Base-by-base conservation (phyloP, 192 early-diverging fungal genomes). In the Coemansia sp. region DNA sequence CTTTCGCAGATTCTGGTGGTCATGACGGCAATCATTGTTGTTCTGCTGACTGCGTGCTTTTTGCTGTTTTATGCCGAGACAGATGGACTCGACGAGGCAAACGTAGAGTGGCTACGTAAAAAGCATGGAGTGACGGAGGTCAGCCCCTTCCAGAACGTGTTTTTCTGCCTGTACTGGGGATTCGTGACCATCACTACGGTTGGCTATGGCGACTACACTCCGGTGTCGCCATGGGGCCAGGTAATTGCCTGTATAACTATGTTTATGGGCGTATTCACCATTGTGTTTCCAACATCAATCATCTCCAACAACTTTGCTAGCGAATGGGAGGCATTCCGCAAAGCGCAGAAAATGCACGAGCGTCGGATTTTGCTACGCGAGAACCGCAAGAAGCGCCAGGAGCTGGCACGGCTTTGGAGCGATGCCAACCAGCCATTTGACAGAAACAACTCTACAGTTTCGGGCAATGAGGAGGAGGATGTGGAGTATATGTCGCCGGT, bases 211-310 rank as follows among this genome's bases (percentile, higher is more conserved):
- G 82, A 83, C 45, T 62, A 60, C 12, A 70, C 76, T 37, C 82
- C 82, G 0, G 64, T 64, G n/a, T 78, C 82, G 21, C 60, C 61
- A 3, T 55, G 58, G 60, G 82, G 82, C 53, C 71, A 73, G 44
- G 60, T 81, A 3, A 66, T 83, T 32, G 68, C 80, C 0, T 66
- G 62, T 16, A 9, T 80, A 23, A 81, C 82, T 11, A 83, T 83
- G 80, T 40, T 79, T 16, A 60, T 76, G 51, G 82, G 82, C 32
- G 71, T 83, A 49, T 67, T 81, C n/a, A 76, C 72, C 4, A 76
- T 83, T 47, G 82, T 77, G 45, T 64, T 83, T 37, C 82, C 80
- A 28, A 80, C 82, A 3, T 80, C 80, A 1, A 83, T 83, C 39
- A 81, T 83, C 16, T 79, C 80, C 3, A 81, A 76, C 48, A 81